Percentiles rank a stretch among this genome's conserved stretches.
Conservation (phyloP, 257 asterid species). For the Nicotiana paniculata region DNA sequence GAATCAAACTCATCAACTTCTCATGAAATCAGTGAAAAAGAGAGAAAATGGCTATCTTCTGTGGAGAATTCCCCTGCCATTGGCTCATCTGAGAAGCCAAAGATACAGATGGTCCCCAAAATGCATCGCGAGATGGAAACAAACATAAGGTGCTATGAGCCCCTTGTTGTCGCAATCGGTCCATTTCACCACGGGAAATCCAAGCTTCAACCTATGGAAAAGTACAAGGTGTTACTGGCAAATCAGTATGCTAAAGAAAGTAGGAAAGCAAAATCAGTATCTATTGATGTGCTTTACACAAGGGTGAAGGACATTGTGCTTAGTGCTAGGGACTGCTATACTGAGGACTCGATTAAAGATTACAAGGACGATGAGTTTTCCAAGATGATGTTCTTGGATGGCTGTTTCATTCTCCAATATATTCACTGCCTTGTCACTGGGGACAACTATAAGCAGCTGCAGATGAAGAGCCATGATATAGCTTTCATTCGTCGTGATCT, state of each 20-base stretch:
- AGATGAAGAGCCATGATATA: neutral
- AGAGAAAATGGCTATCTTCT: neutral
- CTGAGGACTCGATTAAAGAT: neutral
- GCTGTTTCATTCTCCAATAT: neutral
- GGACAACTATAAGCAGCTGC: neutral
- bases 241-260: neutral
- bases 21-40: neutral
- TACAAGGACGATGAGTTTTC: neutral
- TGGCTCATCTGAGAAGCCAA: neutral
- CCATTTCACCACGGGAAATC: conserved; percentile 4
- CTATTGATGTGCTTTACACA: neutral
- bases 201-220: neutral
- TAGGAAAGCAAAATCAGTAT: neutral
- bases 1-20: neutral
- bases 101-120: conserved; percentile 3
- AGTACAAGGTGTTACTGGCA: neutral
- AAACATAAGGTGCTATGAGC: conserved; percentile 1
- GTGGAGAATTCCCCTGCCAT: neutral
- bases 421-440: neutral
- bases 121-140: neutral
- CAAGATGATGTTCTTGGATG: conserved; percentile 12
- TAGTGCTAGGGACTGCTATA: neutral
- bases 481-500: neutral
- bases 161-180: conserved; percentile 8
- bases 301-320: neutral